A percentile compares a stretch with the other conserved stretches of the same genome.
Evolutionary conservation across 1,139 yeast genomes (phyloP).

Genomic region (Hemisphaericaspora subhashii): DNA sequence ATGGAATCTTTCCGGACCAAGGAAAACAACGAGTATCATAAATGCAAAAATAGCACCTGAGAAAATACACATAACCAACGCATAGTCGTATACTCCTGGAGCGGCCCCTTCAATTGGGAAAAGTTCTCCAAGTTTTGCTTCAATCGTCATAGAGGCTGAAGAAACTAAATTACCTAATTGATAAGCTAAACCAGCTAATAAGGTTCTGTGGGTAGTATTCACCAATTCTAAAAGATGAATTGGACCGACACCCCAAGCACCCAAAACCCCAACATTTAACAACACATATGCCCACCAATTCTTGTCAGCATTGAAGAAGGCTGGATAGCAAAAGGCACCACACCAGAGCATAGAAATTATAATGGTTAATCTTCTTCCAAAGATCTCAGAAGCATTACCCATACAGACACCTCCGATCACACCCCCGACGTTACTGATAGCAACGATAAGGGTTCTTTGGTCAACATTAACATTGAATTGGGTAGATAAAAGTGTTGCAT

Average conservation of each 20-base stretch:
- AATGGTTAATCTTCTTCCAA: constrained; percentile 50
- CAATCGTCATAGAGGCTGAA: constrained; percentile 39
- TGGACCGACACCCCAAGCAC: constrained; percentile 42
- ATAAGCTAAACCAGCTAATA: constrained; percentile 38
- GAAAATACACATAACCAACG: constrained; percentile 41
- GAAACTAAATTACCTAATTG: constrained; percentile 41
- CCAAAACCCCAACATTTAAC: constrained; percentile 31
- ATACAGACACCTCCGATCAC: constrained; percentile 48
- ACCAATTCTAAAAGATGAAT: constrained; percentile 37
- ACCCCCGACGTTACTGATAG: constrained; percentile 51
- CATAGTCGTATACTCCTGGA: constrained; percentile 30
- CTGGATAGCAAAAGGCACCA: constrained; percentile 37
- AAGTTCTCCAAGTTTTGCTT: constrained; percentile 31
- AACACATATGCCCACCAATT: constrained; percentile 29
- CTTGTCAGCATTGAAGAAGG: constrained; percentile 30
- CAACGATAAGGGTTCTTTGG: constrained; percentile 44
- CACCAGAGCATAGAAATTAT: constrained; percentile 29
- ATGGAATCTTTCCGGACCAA: constrained; percentile 38
- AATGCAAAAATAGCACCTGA: constrained; percentile 37
- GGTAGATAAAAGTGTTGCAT: constrained; percentile 46
- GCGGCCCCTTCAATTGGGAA: constrained; percentile 25
- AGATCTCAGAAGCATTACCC: constrained; percentile 45
- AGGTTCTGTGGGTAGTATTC: constrained; percentile 35
- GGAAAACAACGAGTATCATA: constrained; percentile 25
- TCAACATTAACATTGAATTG: constrained; percentile 38